Base-by-base conservation (phyloP, 306 rosid genomes). In the Lotus japonicus region DNA sequence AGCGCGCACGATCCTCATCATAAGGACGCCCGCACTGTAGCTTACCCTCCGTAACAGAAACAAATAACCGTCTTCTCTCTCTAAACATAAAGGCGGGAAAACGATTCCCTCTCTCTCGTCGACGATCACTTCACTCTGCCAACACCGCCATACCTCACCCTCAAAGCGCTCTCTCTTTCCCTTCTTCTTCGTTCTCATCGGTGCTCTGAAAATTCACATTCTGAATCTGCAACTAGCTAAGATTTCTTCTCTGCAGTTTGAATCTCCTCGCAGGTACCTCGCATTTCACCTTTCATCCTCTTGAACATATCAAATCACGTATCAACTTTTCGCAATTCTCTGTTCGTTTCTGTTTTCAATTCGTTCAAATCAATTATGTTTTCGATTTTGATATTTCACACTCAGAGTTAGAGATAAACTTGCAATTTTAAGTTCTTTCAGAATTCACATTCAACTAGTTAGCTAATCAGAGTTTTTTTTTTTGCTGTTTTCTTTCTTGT, bases 31-130 rank as follows among this genome's bases (percentile, higher is more conserved):
- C 70, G 68, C 65, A 76, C 5, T 33, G 18, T 53, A 69, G 65
- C 9, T 42, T 7, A 2, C 44, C 15, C 76, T 41, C 18, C 58
- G 3, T 43, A 52, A 60, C 68, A 0, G 58, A 38, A 66, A 33
- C 8, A 19, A 18, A 59, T 31, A 59, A 54, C 38, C 6, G 33
- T 39, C 16, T 52, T 63, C 46, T 38, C 26, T 60, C 72, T 13
- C 70, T 41, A 39, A 49, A 12, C 33, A 66, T 53, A 53, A 82
- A 70, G 74, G 77, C 81, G 81, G 64, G 79, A 71, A 78, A 57
- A 17, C 5, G 13, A 21, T 5, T 9, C 9, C 21, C n/a, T 16
- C 19, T 38, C 72, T 52, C 36, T 36, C 9, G 9, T 35, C 14
- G 6, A 2, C 3, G 13, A 2, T 64, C 68, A 36, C 61, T 5